phyloP scores from a whole-genome alignment of 163 green algal species.

The Scenedesmus sp. region DNA sequence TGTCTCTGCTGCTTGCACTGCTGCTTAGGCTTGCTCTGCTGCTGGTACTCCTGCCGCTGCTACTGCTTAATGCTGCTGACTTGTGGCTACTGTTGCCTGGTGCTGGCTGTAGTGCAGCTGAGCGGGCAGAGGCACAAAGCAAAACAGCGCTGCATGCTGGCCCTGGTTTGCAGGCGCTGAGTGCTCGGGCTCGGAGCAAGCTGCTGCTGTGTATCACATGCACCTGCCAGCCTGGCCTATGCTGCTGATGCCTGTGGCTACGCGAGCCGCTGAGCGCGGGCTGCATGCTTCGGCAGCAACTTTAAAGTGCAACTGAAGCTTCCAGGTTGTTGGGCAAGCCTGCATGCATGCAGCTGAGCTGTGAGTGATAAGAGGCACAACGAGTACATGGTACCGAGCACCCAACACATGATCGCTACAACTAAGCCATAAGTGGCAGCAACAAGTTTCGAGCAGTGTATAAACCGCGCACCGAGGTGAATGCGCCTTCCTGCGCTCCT shows the following conservation, averaged over 20 bases:
- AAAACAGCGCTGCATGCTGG: neutral
- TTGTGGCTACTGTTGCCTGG: neutral
- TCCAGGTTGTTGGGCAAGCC: neutral
- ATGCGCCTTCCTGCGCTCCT: neutral
- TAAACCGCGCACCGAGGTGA: neutral
- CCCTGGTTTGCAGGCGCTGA: neutral
- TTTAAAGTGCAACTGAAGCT: neutral
- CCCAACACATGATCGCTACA: neutral
- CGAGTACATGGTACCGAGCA: neutral
- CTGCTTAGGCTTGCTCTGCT: neutral
- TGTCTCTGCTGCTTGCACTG: neutral
- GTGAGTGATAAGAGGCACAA: neutral
- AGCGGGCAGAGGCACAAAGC: neutral
- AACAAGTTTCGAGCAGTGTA: neutral
- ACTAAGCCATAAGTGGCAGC: neutral
- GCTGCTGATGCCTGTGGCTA: neutral
- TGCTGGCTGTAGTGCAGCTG: neutral
- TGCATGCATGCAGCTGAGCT: neutral
- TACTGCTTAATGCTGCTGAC: neutral
- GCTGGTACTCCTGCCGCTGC: slow-evolving; percentile 4
- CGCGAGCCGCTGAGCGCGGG: neutral
- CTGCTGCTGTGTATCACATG: neutral
- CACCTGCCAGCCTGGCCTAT: neutral
- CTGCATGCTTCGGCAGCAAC: neutral
- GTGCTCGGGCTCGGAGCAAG: neutral